A percentile compares a stretch with the other conserved stretches of the same genome.
Conservation (phyloP, 768 basidiomycete genomes). For the Exidia glandulosa region DNA sequence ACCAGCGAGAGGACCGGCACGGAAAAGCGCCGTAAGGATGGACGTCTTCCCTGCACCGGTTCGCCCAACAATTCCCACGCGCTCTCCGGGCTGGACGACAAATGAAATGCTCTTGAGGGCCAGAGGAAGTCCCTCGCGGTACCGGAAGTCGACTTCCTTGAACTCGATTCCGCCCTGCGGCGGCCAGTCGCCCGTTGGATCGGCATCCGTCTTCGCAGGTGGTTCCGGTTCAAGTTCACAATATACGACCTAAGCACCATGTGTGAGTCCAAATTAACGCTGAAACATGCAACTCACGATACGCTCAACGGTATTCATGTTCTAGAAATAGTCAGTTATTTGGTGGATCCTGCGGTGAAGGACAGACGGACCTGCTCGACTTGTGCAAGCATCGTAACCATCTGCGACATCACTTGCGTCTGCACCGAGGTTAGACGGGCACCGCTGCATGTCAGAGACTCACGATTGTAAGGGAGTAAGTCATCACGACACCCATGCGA, state of each 20-base stretch:
- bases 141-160: slow-evolving; percentile 40
- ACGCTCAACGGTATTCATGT: slow-evolving; percentile 65
- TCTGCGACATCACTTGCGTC: not conserved
- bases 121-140: slow-evolving; percentile 51
- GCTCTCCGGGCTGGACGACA: slow-evolving; percentile 47
- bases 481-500: slow-evolving; percentile 50
- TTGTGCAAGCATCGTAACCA: not conserved
- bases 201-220: slow-evolving; percentile 35
- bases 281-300: slow-evolving; percentile 24
- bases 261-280: not conserved
- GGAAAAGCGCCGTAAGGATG: slow-evolving; percentile 22
- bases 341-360: not conserved
- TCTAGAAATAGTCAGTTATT: slow-evolving; percentile 12
- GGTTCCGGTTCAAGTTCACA: slow-evolving; percentile 51
- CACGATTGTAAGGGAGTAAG: slow-evolving; percentile 29
- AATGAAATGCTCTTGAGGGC: slow-evolving; percentile 57
- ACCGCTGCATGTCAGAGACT: not conserved
- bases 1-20: slow-evolving; percentile 42
- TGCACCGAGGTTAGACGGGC: not conserved
- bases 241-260: slow-evolving; percentile 35
- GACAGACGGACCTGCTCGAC: not conserved
- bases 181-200: slow-evolving; percentile 41
- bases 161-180: slow-evolving; percentile 44
- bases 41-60: slow-evolving; percentile 31
- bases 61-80: slow-evolving; percentile 44